Conservation (phyloP, 1,284 basidiomycete species). For the Sanghuangporus baumii region DNA sequence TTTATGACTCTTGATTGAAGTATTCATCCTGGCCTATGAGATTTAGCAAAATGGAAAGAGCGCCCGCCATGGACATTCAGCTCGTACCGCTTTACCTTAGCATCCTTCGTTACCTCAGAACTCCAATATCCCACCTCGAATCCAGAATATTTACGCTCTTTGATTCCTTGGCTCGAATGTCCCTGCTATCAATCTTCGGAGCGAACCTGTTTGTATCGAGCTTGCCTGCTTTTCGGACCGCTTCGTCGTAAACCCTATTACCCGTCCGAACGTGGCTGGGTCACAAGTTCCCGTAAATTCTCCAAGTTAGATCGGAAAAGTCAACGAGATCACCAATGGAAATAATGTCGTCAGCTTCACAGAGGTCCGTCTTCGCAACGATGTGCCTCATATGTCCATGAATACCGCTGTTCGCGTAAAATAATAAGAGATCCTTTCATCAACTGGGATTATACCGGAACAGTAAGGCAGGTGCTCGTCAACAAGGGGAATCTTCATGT, state of each 20-base stretch:
- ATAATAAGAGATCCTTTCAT: neutral
- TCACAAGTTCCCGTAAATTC: neutral
- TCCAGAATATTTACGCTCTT: neutral
- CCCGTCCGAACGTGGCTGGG: slow-evolving; percentile 4
- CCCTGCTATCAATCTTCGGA: neutral
- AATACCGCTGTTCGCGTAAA: neutral
- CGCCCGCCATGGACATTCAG: no score
- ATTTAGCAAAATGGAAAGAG: no score
- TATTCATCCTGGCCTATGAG: no score
- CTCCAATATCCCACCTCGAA: no score
- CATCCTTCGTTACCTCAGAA: no score
- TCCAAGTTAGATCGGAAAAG: neutral
- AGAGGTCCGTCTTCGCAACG: neutral
- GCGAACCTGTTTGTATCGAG: slow-evolving; percentile 8
- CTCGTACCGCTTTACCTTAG: no score
- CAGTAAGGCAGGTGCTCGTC: neutral
- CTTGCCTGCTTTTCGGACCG: slow-evolving; percentile 14
- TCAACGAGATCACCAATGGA: neutral
- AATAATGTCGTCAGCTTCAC: neutral
- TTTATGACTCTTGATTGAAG: no score
- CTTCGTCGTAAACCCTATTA: slow-evolving; percentile 4
- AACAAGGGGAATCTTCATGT: no score
- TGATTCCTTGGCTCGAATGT: slow-evolving; percentile 18
- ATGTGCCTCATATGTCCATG: neutral
- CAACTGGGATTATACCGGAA: neutral